Base-by-base conservation (phyloP, 371 early-diverging fungal genomes). In the Rhizomucor pusillus region DNA sequence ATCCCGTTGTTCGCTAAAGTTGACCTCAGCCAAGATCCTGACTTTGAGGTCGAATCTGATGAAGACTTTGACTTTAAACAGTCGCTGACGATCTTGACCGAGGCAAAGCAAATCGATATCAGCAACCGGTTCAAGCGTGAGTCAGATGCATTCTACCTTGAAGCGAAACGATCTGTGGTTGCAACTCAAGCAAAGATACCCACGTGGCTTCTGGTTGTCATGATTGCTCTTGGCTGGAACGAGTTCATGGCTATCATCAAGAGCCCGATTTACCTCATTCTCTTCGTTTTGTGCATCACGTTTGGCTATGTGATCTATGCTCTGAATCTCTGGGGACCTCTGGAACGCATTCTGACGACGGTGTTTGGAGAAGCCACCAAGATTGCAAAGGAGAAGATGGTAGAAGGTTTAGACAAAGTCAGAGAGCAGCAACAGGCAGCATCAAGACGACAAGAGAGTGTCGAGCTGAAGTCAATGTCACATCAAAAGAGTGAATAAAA, bases 111-210 rank as follows among this genome's bases (percentile, higher is more conserved):
- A 57, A 85, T 88, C 47, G 90, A 88, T 43, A 69, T 95, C 51
- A 78, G 81, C n/a, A 86, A 82, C 40, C 73, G 90, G 46, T 94
- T 96, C 78, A 85, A 85, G 63, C 81, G 90, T 22, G 96, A 96
- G 58, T 89, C 92, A 0, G 95, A 97, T 69, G 87, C 87, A 1
- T 80, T 93, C 62, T 97, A 90, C 57, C 67, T 96, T 52, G 97
- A 98, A 62, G 97, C 97, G 2, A 98, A 98, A 71, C 89, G 98
- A 23, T 89, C 95, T 0, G 86, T 93, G 50, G 95, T 98, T 1
- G 65, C 88, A 1, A 92, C 92, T 0, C 89, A 90, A 29, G 90
- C 88, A 51, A 87, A 87, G 51, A 81, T 97, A 35, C 98, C 98
- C 9, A 69, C 75, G 33, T 98, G 96, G 95, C 84, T 93, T 47